Percentiles rank a stretch among this genome's conserved stretches.
These are phyloP conservation scores for Trichophyton verrucosum DNA, from an alignment of 2,329 filamentous ascomycete species.

Conservation along the genomic window DNA sequence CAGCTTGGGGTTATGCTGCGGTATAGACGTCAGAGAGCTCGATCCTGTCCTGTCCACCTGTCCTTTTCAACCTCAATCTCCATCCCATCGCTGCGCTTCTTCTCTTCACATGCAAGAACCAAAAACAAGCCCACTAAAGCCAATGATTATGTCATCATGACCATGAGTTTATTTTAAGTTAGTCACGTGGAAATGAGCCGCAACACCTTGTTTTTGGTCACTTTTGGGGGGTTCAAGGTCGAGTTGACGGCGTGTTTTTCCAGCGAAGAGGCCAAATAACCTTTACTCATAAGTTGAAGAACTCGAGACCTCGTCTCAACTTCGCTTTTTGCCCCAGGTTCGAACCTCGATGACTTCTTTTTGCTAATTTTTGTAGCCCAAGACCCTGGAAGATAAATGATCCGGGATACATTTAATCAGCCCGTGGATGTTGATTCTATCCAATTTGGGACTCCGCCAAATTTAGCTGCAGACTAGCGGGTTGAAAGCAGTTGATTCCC, in stretches of 20 bases:
- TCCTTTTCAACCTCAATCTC: not conserved
- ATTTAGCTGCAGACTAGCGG: no score
- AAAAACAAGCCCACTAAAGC: not conserved
- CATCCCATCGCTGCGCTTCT: not conserved
- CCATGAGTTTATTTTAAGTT: not conserved
- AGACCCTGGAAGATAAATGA: not conserved
- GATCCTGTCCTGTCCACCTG: not conserved
- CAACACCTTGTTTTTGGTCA: not conserved
- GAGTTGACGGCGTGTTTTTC: not conserved
- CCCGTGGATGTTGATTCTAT: no score
- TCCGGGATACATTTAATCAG: no score
- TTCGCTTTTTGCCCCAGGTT: not conserved
- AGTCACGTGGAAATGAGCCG: not conserved
- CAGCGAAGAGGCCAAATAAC: not conserved
- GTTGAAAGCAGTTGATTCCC: no score
- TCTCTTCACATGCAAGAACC: not conserved
- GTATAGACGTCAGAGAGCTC: not conserved
- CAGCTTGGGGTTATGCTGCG: not conserved
- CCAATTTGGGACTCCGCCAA: not conserved
- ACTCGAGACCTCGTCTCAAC: not conserved
- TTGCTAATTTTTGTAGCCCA: not conserved
- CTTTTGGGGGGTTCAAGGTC: not conserved
- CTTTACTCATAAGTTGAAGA: no score
- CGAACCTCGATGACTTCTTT: not conserved
- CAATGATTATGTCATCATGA: not conserved